phyloP scores from a whole-genome alignment of 768 basidiomycete species.

The Podaxis pistillaris region DNA sequence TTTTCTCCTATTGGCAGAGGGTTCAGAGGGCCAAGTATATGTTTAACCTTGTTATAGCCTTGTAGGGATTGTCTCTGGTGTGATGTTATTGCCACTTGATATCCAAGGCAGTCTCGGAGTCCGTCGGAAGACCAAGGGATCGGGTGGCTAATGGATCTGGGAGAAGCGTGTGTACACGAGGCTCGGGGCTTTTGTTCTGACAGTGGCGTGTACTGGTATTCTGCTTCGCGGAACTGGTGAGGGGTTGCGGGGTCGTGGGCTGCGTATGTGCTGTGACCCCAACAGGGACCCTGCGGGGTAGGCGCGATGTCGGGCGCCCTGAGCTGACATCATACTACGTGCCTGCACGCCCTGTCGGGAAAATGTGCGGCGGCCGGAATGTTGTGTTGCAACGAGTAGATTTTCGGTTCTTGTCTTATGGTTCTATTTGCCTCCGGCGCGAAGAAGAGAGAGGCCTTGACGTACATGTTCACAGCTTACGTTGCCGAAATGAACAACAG shows the following conservation, averaged over 20 bases:
- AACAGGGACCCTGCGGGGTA: neutral
- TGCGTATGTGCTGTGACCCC: neutral
- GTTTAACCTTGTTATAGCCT: neutral
- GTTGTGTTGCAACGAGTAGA: neutral
- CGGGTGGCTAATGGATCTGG: neutral
- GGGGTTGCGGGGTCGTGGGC: neutral
- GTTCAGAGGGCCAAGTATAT: neutral
- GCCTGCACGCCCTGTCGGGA: too few species aligned
- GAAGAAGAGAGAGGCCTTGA: neutral
- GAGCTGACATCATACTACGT: neutral
- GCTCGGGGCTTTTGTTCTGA: neutral
- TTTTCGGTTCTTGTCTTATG: too few species aligned
- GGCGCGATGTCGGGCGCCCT: neutral
- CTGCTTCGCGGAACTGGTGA: slow-evolving; percentile 3
- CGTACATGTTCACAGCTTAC: neutral
- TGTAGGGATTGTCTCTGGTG: neutral
- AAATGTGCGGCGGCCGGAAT: too few species aligned
- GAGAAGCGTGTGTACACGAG: neutral
- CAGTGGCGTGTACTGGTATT: neutral
- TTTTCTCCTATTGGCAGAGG: neutral
- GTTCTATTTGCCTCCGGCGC: too few species aligned
- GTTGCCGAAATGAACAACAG: neutral
- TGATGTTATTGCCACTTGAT: neutral
- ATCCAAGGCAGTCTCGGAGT: neutral
- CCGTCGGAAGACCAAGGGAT: neutral